Evolutionary conservation across 331 rosid species (phyloP).

Genomic region (Acacia concinna): DNA sequence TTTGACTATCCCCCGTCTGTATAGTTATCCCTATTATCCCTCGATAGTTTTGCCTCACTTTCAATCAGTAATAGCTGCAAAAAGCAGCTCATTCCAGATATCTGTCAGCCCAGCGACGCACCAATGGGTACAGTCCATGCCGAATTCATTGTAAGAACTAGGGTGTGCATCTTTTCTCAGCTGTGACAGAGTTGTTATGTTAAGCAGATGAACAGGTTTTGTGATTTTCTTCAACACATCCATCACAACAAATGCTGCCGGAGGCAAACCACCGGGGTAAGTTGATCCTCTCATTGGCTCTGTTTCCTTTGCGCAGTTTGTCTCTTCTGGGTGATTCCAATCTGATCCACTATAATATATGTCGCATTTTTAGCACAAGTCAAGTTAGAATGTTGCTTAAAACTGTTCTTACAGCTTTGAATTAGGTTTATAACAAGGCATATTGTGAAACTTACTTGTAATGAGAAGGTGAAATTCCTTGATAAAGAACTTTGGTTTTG

Average conservation of each 20-base stretch:
- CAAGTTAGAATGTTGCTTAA: background rate
- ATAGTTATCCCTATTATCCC: too few species aligned
- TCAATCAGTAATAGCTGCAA: too few species aligned
- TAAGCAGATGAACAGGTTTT: slow-evolving; percentile 45
- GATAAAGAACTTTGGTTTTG: slow-evolving; percentile 55
- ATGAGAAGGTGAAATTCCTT: slow-evolving; percentile 66
- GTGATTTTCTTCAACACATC: slow-evolving; percentile 35
- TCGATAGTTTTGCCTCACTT: too few species aligned
- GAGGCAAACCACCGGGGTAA: slow-evolving; percentile 40
- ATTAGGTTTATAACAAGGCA: background rate
- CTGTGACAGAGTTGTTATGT: slow-evolving; percentile 60
- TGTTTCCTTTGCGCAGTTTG: slow-evolving; percentile 57
- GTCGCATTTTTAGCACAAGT: background rate
- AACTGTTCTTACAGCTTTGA: background rate
- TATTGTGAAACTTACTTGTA: slow-evolving; percentile 46
- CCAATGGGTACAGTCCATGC: slow-evolving; percentile 72
- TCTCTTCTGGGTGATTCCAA: slow-evolving; percentile 49
- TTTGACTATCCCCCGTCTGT: too few species aligned
- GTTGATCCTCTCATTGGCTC: slow-evolving; percentile 50
- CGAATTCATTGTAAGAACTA: slow-evolving; percentile 33
- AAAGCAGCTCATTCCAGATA: slow-evolving; percentile 45
- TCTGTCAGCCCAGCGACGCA: slow-evolving; percentile 61
- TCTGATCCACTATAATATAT: slow-evolving; percentile 44
- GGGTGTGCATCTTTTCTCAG: slow-evolving; percentile 73
- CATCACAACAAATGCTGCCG: slow-evolving; percentile 33